Evolutionary conservation across 2,329 filamentous ascomycete species (phyloP).

Genomic region (Xylaria polymorpha): DNA sequence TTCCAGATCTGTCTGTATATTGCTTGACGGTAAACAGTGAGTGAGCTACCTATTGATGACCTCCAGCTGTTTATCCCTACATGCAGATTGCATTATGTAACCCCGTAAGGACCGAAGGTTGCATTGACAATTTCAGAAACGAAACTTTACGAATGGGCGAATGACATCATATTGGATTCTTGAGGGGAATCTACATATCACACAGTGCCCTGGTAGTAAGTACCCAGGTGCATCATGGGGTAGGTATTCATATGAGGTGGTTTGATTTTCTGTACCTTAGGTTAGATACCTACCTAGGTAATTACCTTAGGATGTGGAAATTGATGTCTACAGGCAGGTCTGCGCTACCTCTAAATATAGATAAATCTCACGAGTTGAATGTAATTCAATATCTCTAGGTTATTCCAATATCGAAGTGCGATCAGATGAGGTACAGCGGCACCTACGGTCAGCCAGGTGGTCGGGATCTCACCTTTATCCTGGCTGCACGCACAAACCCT

Average conservation of each 20-base stretch:
- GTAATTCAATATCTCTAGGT: not conserved
- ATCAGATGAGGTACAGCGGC: not conserved
- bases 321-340: too few species aligned
- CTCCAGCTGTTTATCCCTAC: too few species aligned
- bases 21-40: too few species aligned
- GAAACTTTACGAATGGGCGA: not conserved
- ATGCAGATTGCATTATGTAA: too few species aligned
- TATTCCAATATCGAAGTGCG: constrained; percentile 5
- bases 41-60: too few species aligned
- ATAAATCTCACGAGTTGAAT: not conserved
- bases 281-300: too few species aligned
- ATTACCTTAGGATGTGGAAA: too few species aligned
- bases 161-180: not conserved
- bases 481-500: constrained; percentile 7
- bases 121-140: not conserved
- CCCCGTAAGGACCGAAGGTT: not conserved
- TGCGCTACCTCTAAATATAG: not conserved
- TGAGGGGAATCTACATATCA: too few species aligned
- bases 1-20: not conserved
- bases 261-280: too few species aligned
- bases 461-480: constrained; percentile 17
- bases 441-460: constrained; percentile 2
- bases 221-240: too few species aligned
- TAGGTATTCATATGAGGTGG: too few species aligned
- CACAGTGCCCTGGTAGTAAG: too few species aligned